phyloP scores from a whole-genome alignment of 768 basidiomycete species.

The Termitomyces sp. region DNA sequence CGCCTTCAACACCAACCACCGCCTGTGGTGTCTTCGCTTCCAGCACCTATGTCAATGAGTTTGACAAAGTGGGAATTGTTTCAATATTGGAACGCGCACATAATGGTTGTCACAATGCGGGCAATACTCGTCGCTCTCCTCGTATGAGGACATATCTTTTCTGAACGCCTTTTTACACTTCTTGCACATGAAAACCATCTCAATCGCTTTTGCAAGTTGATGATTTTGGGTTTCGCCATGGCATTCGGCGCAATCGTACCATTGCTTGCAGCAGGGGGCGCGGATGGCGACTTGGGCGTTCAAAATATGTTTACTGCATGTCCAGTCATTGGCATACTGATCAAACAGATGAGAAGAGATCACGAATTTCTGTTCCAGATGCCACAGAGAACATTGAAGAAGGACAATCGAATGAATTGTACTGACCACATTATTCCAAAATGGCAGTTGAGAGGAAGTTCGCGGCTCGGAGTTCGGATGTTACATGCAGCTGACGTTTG shows the following conservation, averaged over 20 bases:
- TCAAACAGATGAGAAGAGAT: constrained; percentile 13
- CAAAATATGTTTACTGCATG: constrained; percentile 83
- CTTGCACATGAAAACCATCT: constrained; percentile 50
- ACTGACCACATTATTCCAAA: constrained; percentile 10
- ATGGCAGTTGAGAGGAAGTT: neutral
- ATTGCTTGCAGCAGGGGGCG: constrained; percentile 95
- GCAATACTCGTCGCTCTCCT: constrained; percentile 97
- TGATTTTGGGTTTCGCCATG: constrained; percentile 85
- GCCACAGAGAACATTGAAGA: neutral
- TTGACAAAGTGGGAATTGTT: neutral
- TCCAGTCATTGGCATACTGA: constrained; percentile 17
- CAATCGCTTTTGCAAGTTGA: constrained; percentile 62
- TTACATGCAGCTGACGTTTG: neutral
- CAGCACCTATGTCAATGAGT: constrained; percentile 53
- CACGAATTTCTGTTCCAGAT: neutral
- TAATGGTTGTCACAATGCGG: constrained; percentile 99
- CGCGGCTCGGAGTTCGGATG: constrained; percentile 4
- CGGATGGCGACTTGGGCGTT: constrained; percentile 96
- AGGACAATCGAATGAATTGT: neutral
- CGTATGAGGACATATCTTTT: constrained; percentile 89
- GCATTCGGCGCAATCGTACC: constrained; percentile 97
- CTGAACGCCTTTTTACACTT: constrained; percentile 86
- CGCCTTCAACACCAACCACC: constrained; percentile 82
- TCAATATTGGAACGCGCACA: constrained; percentile 43
- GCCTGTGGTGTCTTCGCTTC: constrained; percentile 91